These are phyloP conservation scores for Sporodiniella umbellata DNA, from an alignment of 371 early-diverging fungal genomes.

Conservation along the genomic window DNA sequence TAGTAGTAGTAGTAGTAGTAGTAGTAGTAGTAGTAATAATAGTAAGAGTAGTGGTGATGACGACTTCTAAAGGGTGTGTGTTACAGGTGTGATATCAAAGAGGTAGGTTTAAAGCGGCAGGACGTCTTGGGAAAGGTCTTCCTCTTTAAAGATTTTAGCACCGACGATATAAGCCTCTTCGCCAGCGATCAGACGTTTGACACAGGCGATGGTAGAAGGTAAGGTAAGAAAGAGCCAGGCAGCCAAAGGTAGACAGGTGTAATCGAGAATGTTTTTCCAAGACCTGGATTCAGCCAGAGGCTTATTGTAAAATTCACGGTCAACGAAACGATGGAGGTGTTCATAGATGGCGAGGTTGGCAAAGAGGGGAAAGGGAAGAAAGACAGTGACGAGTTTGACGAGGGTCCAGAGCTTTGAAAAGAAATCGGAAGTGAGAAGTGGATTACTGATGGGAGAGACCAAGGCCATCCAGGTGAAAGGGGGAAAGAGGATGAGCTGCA, in stretches of 20 bases:
- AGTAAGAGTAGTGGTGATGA: background rate
- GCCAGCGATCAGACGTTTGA: constrained; percentile 40
- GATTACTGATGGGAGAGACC: constrained; percentile 38
- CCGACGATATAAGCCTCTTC: constrained; percentile 52
- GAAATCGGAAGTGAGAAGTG: constrained; percentile 44
- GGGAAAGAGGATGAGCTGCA: constrained; percentile 48
- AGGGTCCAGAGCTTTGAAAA: constrained; percentile 47
- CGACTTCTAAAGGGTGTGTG: too few relatives aligned
- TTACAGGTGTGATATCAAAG: background rate
- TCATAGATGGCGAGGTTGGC: constrained; percentile 51
- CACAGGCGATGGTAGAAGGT: constrained; percentile 50
- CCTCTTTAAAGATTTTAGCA: constrained; percentile 43
- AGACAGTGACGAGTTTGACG: constrained; percentile 46
- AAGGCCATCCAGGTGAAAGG: constrained; percentile 31
- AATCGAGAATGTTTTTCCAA: constrained; percentile 49
- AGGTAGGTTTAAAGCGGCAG: background rate
- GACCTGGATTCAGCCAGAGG: constrained; percentile 41
- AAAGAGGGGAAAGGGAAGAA: constrained; percentile 53
- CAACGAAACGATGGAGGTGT: constrained; percentile 43
- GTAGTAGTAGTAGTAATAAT: background rate
- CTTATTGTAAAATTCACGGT: constrained; percentile 43
- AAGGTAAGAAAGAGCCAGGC: constrained; percentile 57
- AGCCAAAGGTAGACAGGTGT: constrained; percentile 45
- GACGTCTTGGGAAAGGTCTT: background rate
- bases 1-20: background rate